A percentile compares a stretch with the other conserved stretches of the same genome.
These are phyloP conservation scores for Grosmannia huntii DNA, from an alignment of 2,329 filamentous ascomycete genomes.

Conservation along the genomic window DNA sequence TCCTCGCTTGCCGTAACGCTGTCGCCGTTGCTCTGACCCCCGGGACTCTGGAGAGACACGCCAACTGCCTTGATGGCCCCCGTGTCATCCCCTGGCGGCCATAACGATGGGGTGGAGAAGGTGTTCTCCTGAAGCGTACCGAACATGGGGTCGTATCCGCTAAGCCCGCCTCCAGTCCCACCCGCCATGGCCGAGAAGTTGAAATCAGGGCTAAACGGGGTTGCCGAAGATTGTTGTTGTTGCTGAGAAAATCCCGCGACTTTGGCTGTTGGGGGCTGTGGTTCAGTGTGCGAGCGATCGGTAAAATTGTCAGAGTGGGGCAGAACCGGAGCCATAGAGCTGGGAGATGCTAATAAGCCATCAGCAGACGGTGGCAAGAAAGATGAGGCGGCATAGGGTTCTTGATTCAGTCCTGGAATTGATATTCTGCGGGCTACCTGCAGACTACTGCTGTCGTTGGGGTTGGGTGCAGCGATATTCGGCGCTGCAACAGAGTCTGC, in stretches of 20 bases:
- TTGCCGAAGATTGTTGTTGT: constrained; percentile 10
- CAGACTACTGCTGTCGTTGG: neutral
- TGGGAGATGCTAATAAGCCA: neutral
- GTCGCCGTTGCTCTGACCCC: constrained; percentile 34
- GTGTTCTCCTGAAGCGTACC: constrained; percentile 39
- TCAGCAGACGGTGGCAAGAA: neutral
- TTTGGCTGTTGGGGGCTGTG: neutral
- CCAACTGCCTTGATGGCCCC: constrained; percentile 5
- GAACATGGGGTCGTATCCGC: constrained; percentile 47
- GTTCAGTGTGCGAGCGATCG: neutral
- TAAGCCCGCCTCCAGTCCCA: constrained; percentile 11
- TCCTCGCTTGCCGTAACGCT: constrained; percentile 41
- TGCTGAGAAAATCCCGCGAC: neutral
- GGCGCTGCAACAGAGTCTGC: neutral
- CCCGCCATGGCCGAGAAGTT: constrained; percentile 5
- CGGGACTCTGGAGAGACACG: constrained; percentile 27
- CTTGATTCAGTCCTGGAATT: neutral
- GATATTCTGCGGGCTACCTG: neutral
- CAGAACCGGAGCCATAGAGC: neutral
- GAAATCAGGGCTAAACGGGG: constrained; percentile 15
- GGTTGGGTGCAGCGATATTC: neutral
- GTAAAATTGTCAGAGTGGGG: neutral
- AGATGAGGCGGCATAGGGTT: neutral
- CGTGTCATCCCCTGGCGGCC: constrained; percentile 29
- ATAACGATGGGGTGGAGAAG: constrained; percentile 37